phyloP scores from a whole-genome alignment of 371 early-diverging fungal genomes.

The Apophysomyces trapeziformis region DNA sequence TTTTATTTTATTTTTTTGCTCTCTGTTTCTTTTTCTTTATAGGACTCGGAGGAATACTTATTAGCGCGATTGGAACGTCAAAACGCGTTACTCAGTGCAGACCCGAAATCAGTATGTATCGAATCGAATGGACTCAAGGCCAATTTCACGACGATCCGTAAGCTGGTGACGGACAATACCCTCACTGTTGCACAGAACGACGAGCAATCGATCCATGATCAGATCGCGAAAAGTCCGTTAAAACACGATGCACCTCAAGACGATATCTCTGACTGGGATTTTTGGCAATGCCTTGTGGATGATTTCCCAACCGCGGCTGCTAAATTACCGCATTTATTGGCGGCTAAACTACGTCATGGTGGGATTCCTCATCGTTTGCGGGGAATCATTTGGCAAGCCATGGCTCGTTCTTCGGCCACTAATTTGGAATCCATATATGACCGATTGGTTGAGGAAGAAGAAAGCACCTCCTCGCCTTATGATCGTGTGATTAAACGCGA shows the following conservation, averaged over 20 bases:
- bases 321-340: constrained; percentile 63
- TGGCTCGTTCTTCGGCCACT: constrained; percentile 77
- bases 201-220: constrained; percentile 29
- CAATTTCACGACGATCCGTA: constrained; percentile 57
- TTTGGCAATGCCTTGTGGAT: constrained; percentile 89
- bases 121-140: constrained; percentile 62
- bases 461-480: constrained; percentile 68
- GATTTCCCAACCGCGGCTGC: constrained; percentile 76
- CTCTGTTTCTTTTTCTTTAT: constrained; percentile 11
- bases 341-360: constrained; percentile 73
- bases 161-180: constrained; percentile 50
- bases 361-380: constrained; percentile 88
- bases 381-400: constrained; percentile 91
- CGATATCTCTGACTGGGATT: constrained; percentile 78
- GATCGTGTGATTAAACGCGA: constrained; percentile 91
- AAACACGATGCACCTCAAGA: constrained; percentile 13
- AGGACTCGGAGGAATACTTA: constrained; percentile 63
- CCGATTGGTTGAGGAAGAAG: constrained; percentile 69
- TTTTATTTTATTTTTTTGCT: constrained; percentile 3
- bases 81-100: constrained; percentile 60
- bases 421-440: constrained; percentile 81
- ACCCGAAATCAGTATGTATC: constrained; percentile 64
- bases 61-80: constrained; percentile 63
- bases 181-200: constrained; percentile 25
- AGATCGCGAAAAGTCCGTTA: constrained; percentile 2